Conservation (phyloP, 2,329 filamentous ascomycete genomes). For the Hypomyces perniciosus region DNA sequence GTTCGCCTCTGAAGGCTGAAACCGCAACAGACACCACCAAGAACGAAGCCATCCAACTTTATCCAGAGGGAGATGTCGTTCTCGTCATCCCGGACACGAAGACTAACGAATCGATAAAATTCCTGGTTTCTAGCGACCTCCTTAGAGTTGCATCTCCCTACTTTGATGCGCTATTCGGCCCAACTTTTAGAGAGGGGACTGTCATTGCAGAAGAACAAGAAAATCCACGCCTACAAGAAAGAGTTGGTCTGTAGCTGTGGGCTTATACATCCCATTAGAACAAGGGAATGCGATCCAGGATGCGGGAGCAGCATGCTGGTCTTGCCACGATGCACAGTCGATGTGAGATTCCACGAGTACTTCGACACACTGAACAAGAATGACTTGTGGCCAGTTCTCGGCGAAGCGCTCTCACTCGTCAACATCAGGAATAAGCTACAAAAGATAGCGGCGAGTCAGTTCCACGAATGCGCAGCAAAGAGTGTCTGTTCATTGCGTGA, state of each 20-base stretch:
- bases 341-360: background rate
- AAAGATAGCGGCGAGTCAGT: background rate
- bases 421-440: background rate
- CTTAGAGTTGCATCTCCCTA: background rate
- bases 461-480: too few species aligned
- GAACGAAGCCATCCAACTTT: background rate
- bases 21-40: background rate
- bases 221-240: too few species aligned
- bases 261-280: too few species aligned
- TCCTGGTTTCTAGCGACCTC: background rate
- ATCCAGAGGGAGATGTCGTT: background rate
- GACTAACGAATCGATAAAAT: background rate
- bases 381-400: background rate
- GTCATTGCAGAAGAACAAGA: too few species aligned
- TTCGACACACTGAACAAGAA: background rate
- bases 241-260: too few species aligned
- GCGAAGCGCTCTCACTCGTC: background rate
- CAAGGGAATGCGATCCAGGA: background rate
- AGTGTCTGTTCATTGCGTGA: too few species aligned
- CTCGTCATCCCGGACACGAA: background rate
- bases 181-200: background rate
- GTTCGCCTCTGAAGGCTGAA: too few species aligned
- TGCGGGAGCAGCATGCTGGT: too few species aligned
- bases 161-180: background rate
- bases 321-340: too few species aligned